These are phyloP conservation scores for Auricularia auricula-judae DNA, from an alignment of 768 basidiomycete genomes.

Conservation along the genomic window DNA sequence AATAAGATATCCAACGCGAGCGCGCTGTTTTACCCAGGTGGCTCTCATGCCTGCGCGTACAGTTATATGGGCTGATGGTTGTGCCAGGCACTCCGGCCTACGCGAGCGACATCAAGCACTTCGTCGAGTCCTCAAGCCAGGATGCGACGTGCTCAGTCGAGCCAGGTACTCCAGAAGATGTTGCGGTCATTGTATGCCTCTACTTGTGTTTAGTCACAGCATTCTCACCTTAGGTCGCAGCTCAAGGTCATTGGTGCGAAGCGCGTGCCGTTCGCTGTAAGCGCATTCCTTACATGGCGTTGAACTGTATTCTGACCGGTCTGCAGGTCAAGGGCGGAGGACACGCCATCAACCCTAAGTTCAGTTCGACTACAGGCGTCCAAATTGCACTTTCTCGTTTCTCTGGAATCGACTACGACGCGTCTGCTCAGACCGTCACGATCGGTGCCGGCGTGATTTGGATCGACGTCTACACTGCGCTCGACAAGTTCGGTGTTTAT, in stretches of 20 bases:
- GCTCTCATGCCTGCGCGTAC: background rate
- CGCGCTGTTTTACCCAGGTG: slow-evolving; percentile 7
- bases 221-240: too few species aligned
- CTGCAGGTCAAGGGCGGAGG: slow-evolving; percentile 21
- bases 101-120: slow-evolving; percentile 7
- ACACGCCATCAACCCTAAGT: slow-evolving; percentile 17
- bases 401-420: slow-evolving; percentile 13
- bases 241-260: slow-evolving; percentile 7
- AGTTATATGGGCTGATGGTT: too few species aligned
- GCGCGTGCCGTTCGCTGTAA: slow-evolving; percentile 9
- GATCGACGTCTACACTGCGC: slow-evolving; percentile 10
- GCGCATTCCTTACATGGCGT: too few species aligned
- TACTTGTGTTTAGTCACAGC: too few species aligned
- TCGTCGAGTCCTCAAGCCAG: slow-evolving; percentile 5
- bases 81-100: too few species aligned
- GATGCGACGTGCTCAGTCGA: slow-evolving; percentile 12
- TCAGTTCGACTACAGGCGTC: slow-evolving; percentile 22
- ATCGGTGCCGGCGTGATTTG: slow-evolving; percentile 21
- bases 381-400: slow-evolving; percentile 19
- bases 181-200: slow-evolving; percentile 2
- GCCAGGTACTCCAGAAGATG: slow-evolving; percentile 13
- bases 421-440: slow-evolving; percentile 8
- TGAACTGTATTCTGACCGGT: too few species aligned
- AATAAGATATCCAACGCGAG: slow-evolving; percentile 4
- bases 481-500: background rate